These are phyloP conservation scores for Cyclocybe cylindracea DNA, from an alignment of 768 basidiomycete species.

Conservation along the genomic window DNA sequence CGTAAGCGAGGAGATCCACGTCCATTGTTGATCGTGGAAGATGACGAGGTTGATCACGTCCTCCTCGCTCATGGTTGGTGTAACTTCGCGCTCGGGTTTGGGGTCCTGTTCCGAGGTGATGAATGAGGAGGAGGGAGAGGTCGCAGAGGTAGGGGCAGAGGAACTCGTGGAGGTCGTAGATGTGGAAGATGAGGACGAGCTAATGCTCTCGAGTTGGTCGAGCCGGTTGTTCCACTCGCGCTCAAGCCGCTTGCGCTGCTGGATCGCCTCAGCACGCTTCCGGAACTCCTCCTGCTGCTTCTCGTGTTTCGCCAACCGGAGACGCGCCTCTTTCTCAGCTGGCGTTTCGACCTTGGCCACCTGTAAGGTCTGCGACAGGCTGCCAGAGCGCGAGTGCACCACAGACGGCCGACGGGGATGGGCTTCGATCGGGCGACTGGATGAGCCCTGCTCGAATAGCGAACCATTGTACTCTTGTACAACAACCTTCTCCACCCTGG, in stretches of 20 bases:
- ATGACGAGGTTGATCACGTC: slow-evolving; percentile 21
- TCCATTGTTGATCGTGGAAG: slow-evolving; percentile 28
- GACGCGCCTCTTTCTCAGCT: slow-evolving; percentile 3
- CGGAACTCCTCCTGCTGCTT: slow-evolving; percentile 26
- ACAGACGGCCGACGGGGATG: not conserved
- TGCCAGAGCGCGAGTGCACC: not conserved
- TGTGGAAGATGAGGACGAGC: not conserved
- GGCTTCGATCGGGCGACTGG: slow-evolving; percentile 6
- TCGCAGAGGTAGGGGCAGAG: too few relatives aligned
- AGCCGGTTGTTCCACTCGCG: not conserved
- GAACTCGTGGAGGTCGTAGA: too few relatives aligned
- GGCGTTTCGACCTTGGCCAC: not conserved
- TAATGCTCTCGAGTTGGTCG: slow-evolving; percentile 10
- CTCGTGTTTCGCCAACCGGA: slow-evolving; percentile 14
- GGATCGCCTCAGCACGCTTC: slow-evolving; percentile 21
- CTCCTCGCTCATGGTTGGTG: slow-evolving; percentile 13
- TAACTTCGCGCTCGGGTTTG: not conserved
- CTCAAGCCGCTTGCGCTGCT: slow-evolving; percentile 13
- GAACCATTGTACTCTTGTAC: slow-evolving; percentile 1
- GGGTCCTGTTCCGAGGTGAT: slow-evolving; percentile 11
- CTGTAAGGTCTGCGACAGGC: not conserved
- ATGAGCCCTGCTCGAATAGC: slow-evolving; percentile 11
- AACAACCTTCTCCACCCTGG: slow-evolving; percentile 1
- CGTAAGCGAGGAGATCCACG: slow-evolving; percentile 15
- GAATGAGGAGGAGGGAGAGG: slow-evolving; percentile 6